Conservation (phyloP, 352 stramenopile species). For the Phytopythium delawarense region DNA sequence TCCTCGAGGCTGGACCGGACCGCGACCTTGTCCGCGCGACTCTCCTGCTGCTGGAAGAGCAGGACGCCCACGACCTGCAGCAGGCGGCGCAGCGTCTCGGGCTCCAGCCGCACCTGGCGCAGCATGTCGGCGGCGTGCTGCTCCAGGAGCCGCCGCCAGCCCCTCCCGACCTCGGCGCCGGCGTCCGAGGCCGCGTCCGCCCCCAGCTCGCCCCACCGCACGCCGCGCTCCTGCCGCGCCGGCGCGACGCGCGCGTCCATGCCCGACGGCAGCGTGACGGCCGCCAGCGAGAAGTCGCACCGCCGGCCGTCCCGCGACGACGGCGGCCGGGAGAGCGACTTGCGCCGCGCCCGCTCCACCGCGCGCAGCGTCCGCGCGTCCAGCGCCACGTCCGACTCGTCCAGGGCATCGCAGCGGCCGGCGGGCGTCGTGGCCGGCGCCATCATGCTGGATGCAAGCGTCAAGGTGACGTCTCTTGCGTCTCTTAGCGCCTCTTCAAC, state of each 20-base stretch:
- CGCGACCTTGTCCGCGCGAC: background rate
- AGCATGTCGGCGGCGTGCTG: slow-evolving; percentile 42
- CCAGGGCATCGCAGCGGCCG: too few species aligned
- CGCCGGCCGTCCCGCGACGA: slow-evolving; percentile 10
- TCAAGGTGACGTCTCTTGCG: too few species aligned
- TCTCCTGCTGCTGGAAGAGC: background rate
- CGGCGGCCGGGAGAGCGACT: background rate
- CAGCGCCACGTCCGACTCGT: background rate
- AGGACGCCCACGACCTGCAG: slow-evolving; percentile 22
- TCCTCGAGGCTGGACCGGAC: background rate
- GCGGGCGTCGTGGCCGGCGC: too few species aligned
- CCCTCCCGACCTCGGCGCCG: background rate
- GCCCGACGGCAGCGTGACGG: background rate
- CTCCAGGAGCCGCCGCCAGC: slow-evolving; percentile 40
- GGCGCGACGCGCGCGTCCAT: slow-evolving; percentile 6
- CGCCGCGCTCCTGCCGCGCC: background rate
- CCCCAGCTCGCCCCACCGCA: background rate
- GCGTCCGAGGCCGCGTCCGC: background rate
- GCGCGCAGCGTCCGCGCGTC: background rate
- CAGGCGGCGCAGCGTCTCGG: slow-evolving; percentile 30
- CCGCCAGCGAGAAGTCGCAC: slow-evolving; percentile 17
- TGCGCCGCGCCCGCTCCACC: background rate
- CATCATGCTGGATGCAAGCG: too few species aligned
- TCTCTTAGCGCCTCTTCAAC: too few species aligned
- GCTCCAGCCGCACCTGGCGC: slow-evolving; percentile 29